Base-by-base conservation (phyloP, 2,329 filamentous ascomycete species). In the Myriosclerotinia curreyana region DNA sequence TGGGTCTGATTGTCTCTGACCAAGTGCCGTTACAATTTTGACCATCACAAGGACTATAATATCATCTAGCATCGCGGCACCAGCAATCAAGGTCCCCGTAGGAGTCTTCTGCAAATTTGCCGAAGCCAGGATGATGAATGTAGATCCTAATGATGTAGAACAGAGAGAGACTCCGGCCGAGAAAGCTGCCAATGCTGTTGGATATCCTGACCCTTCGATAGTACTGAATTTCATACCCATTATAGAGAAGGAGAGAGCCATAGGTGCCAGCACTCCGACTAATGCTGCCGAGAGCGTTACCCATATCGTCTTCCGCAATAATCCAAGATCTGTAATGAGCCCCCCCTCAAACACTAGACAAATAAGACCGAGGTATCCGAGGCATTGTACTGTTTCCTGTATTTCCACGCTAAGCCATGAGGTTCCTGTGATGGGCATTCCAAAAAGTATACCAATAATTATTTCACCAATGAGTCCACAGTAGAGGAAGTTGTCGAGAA, bases 271-370 rank as follows among this genome's bases (percentile, higher is more conserved):
- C 0, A 63, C 36, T n/a, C 61, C 61, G 11, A 59, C 17, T 4
- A 49, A 17, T 9, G 52, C 52, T 6, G 52, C 61, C 3, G 53
- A 22, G 12, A 63, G 20, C 22, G 61, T 63, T 28, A 40, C 31
- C 53, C 61, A 58, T 38, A 63, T 63, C 8, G 52, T 63, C 5
- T 59, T 49, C 17, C 52, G 38, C 25, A 59, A 12, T 20, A 63
- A 28, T 25, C 36, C 25, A 49, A 63, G 34, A 38, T 58, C 52
- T 5, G 61, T 63, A 22, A 36, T 63, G 4, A 63, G 61, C 11
- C 61, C 61, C 6, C 61, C 61, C 34, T 63, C 61, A n/a, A 63
- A 63, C 11, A 63, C 61, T 11, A 63, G 46, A n/a, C 61, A 56
- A 5, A 63, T 44, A 22, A 63, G 61, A 17, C 61, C 61, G 2